phyloP scores from a whole-genome alignment of 2,329 filamentous ascomycete species.

The Nothomitra cinnamomea region DNA sequence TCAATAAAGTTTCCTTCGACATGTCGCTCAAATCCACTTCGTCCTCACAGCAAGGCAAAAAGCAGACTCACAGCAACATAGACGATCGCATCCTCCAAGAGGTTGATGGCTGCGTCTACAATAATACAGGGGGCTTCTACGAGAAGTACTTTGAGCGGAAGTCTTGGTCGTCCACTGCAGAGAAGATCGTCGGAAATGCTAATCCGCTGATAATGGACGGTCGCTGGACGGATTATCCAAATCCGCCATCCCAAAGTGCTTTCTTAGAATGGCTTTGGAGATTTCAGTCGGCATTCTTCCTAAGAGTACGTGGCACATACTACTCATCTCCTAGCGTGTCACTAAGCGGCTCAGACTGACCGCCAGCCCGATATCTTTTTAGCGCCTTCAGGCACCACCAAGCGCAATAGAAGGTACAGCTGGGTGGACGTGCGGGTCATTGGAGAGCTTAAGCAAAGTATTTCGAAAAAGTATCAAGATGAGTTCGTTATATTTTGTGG shows the following conservation, averaged over 20 bases:
- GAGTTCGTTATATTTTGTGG: conserved; percentile 3
- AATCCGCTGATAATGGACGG: background rate
- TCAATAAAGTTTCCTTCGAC: background rate
- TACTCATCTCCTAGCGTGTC: background rate
- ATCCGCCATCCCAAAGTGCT: background rate
- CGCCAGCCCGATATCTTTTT: background rate
- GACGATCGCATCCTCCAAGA: background rate
- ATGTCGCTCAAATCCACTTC: background rate
- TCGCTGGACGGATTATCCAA: background rate
- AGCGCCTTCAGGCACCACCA: background rate
- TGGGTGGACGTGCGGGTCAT: too few relatives aligned
- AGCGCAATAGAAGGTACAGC: too few relatives aligned
- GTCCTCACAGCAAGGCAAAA: background rate
- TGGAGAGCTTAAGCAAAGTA: too few relatives aligned
- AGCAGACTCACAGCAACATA: background rate
- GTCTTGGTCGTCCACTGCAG: too few relatives aligned
- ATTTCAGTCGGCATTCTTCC: background rate
- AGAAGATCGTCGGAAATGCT: background rate
- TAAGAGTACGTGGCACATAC: background rate
- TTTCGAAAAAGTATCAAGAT: background rate
- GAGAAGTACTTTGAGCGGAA: too few relatives aligned
- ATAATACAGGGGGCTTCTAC: too few relatives aligned
- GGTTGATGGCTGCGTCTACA: too few relatives aligned
- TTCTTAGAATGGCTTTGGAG: conserved; percentile 5
- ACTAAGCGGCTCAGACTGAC: background rate